Percentiles rank a stretch among this genome's conserved stretches.
Evolutionary conservation across 257 asterid genomes (phyloP).

Genomic region (Ajuga chamaepitys): DNA sequence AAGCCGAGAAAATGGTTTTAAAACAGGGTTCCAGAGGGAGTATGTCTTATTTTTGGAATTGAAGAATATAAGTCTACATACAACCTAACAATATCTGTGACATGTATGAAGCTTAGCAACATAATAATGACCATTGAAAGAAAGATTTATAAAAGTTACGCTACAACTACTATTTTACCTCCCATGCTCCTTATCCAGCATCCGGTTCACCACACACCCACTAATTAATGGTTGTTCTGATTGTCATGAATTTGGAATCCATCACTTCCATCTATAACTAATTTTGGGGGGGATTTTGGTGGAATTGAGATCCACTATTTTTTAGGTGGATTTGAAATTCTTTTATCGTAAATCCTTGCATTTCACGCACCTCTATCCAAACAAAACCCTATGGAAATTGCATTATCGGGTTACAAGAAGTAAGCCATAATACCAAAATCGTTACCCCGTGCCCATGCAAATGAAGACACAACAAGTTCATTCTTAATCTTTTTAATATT

Average conservation of each 20-base stretch:
- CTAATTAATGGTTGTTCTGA: no score
- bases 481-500: not conserved
- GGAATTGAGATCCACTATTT: no score
- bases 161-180: not conserved
- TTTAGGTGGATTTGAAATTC: no score
- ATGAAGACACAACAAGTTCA: not conserved
- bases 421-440: not conserved
- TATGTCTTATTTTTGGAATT: not conserved
- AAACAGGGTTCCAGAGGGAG: no score
- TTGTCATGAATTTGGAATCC: no score
- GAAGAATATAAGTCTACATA: not conserved
- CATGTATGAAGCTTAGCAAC: not conserved
- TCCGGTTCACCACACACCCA: not conserved
- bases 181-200: not conserved
- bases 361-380: no score
- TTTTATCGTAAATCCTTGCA: no score
- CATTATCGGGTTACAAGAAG: not conserved
- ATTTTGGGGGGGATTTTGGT: no score
- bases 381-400: no score
- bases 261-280: no score
- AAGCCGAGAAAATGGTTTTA: no score
- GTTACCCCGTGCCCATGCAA: not conserved
- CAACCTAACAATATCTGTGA: not conserved
- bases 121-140: not conserved
- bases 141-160: not conserved